phyloP scores from a whole-genome alignment of 768 basidiomycete species.

The Xerocomellus chrysenteron region DNA sequence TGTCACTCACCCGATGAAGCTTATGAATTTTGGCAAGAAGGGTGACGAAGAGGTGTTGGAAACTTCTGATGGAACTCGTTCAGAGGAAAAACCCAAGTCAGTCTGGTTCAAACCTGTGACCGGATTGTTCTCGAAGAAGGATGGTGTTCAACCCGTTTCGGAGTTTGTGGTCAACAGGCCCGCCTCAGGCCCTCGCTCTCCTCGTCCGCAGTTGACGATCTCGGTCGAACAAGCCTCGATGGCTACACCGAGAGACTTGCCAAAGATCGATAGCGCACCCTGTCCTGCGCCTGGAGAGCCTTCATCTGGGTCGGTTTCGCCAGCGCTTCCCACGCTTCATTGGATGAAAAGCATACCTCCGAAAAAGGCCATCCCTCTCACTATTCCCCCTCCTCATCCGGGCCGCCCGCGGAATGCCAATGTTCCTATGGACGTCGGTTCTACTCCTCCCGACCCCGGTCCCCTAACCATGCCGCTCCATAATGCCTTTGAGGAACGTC shows the following conservation, averaged over 20 bases:
- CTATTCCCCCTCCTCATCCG: slow-evolving; percentile 32
- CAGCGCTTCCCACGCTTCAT: slow-evolving; percentile 25
- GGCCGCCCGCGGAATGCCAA: slow-evolving; percentile 31
- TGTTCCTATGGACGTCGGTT: slow-evolving; percentile 38
- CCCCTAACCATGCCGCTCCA: slow-evolving; percentile 42
- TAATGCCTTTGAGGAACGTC: slow-evolving; percentile 36
- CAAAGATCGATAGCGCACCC: slow-evolving; percentile 30
- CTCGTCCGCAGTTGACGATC: slow-evolving; percentile 42
- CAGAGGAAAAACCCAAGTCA: slow-evolving; percentile 27
- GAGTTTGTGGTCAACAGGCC: slow-evolving; percentile 24
- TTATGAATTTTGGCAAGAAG: slow-evolving; percentile 45
- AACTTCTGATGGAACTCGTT: slow-evolving; percentile 11
- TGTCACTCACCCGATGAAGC: slow-evolving; percentile 38
- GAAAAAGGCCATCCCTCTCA: slow-evolving; percentile 37
- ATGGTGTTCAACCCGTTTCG: slow-evolving; percentile 2
- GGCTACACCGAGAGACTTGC: slow-evolving; percentile 24
- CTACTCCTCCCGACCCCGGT: slow-evolving; percentile 22
- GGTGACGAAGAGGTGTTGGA: slow-evolving; percentile 29
- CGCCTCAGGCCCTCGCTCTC: slow-evolving; percentile 7
- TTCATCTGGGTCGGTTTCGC: slow-evolving; percentile 34
- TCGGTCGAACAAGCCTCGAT: slow-evolving; percentile 41
- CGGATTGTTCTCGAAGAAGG: slow-evolving; percentile 29
- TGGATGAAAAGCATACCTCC: slow-evolving; percentile 25
- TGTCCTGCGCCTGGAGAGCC: slow-evolving; percentile 26
- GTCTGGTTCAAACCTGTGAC: slow-evolving; percentile 40